Evolutionary conservation across 2,329 filamentous ascomycete species (phyloP), one percentile per base, ranked within the genome.

Genomic region (Aphanoascus verrucosus): DNA sequence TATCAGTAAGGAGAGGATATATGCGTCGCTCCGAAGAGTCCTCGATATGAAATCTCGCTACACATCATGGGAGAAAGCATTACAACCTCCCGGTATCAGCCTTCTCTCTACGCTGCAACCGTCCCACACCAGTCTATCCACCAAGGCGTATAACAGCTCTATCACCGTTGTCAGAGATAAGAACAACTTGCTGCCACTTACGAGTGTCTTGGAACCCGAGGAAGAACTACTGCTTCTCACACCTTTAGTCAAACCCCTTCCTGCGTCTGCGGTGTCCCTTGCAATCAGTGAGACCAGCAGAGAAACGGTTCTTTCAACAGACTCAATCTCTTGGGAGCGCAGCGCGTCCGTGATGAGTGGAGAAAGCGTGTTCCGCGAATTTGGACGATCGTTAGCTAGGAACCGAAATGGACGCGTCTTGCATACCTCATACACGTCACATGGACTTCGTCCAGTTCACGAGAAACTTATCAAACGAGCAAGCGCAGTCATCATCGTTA

Each of bases 381-480:
- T 97, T 20, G 91, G 91, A 1, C 81, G 88, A 61, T 88, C 87
- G 5, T 73, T 97, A n/a, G 90, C 91, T 9, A 79, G 91, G 50
- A 86, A 89, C 59, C 78, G 90, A 19, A 88, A 86, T 60, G 88
- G 90, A 17, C 87, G 93, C 63, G 81, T 96, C 5, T 74, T 96
- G 14, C 89, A 97, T 67, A 95, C 91, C 1, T 96, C 90, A 11
- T 97, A 97, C 65, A 96, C 91, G 0, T 87, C 89, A 1, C 94
- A 95, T 61, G 90, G 90, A 12, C 84, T 97, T 2, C 79, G 90
- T 37, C 90, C 90, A 67, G 86, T 95, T 0, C 91, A 97, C 65
- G 91, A 97, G 63, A 93, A 91, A 58, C 76, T 96, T 15, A 94
- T 96, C 65, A 86, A 90, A 59, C 79, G 89, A 61, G 89, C 90